Evolutionary conservation across 768 basidiomycete species (phyloP), one percentile per base, ranked within the genome.

Genomic region (Phanerodontia chrysosporium): DNA sequence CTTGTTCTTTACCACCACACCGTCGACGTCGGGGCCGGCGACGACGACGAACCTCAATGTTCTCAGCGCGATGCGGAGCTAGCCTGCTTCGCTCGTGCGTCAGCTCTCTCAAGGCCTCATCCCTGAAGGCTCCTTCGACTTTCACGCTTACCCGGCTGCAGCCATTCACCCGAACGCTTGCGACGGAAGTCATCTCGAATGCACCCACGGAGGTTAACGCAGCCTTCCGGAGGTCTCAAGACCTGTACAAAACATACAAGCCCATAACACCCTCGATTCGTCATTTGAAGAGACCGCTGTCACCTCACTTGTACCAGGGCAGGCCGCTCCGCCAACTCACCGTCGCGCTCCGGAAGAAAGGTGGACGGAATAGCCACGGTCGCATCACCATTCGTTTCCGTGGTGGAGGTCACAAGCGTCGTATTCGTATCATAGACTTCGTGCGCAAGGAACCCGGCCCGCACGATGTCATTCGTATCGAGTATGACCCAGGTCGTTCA

Each of bases 401-500:
- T 18, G 97, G 97, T 13, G 97, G 97, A 6, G 97, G 97, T 0
- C 95, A 96, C 76, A 84, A 82, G 60, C 85, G 87, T 59, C 85
- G 97, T 32, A 85, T 96, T 60, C 86, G 97, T 29, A 79, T 85
- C 39, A 74, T 99, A 55, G 97, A 99, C 73, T 98, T 96, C 67
- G 74, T 78, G 71, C 83, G 97, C 55, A 74, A 75, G n/a, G 85
- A 87, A 59, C 78, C 83, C 0, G 96, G 96, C 9, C 75, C 87
- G 35, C 90, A 92, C 67, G 91, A 95, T 64, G 94, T 98, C 46
- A 82, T 95, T 3, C 83, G 97, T 49, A 92, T 99, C 64, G 97
- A 98, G 75, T 99, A 96, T 68, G 97, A 98, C 76, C 97, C 97
- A 0, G 90, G 90, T 3, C 82, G 97, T 45, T 90, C 87, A 35